Percentiles rank a stretch among this genome's conserved stretches.
Conservation (phyloP, 495 filamentous ascomycete species). For the Geopyxis carbonaria region DNA sequence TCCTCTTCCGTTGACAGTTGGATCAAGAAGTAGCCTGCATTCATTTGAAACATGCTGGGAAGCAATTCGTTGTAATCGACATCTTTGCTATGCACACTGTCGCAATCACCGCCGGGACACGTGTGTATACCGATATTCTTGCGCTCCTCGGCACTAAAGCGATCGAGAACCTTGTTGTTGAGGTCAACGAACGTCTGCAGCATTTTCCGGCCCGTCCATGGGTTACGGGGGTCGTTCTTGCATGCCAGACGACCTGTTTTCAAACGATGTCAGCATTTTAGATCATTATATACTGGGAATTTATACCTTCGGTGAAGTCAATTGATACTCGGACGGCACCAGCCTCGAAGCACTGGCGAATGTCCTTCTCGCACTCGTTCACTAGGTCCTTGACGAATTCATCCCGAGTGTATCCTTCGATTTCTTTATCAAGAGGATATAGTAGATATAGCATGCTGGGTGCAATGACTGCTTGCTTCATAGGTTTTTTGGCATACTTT, state of each 20-base stretch:
- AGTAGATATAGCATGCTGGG: conserved; percentile 32
- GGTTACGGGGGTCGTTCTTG: conserved; percentile 30
- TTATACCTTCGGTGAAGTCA: conserved; percentile 31
- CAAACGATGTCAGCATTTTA: too few relatives aligned
- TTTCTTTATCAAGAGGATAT: conserved; percentile 27
- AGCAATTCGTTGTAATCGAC: conserved; percentile 29
- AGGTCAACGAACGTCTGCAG: conserved; percentile 30
- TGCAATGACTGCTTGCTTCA: conserved; percentile 31
- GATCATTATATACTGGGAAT: too few relatives aligned
- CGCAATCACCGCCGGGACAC: conserved; percentile 32
- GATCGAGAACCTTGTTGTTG: conserved; percentile 28
- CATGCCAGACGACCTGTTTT: conserved; percentile 24
- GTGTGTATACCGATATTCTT: conserved; percentile 31
- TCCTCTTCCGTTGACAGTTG: conserved; percentile 28
- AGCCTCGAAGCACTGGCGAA: conserved; percentile 29
- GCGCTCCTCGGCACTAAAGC: conserved; percentile 27
- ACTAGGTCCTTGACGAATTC: conserved; percentile 31
- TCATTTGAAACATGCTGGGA: conserved; percentile 30
- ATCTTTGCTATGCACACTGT: conserved; percentile 29
- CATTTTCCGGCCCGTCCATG: conserved; percentile 29
- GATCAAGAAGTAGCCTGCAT: conserved; percentile 32
- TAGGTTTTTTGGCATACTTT: conserved; percentile 24
- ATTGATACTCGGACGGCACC: conserved; percentile 30
- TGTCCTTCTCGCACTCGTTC: conserved; percentile 31
- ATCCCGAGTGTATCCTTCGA: conserved; percentile 27